Evolutionary conservation across 768 basidiomycete genomes (phyloP).

Genomic region (Kwoniella mangroviensis): DNA sequence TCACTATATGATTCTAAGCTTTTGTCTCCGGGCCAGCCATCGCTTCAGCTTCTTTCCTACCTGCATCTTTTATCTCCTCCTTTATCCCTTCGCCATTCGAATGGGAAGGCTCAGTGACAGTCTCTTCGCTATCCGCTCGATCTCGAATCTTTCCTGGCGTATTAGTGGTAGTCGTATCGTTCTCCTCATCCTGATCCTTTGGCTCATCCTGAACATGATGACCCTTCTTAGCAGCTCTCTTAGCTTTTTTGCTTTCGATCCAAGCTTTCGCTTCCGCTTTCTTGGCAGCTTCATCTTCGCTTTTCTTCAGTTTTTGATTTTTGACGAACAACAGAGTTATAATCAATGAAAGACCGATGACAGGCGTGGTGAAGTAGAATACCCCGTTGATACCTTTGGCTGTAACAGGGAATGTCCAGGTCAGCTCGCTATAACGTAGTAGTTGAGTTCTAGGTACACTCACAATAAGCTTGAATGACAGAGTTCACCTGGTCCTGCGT

Average conservation of each 20-base stretch:
- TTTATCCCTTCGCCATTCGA: slow-evolving; percentile 6
- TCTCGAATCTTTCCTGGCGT: slow-evolving; percentile 7
- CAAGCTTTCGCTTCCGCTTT: slow-evolving; percentile 57
- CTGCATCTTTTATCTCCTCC: slow-evolving; percentile 27
- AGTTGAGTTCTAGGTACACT: slow-evolving; percentile 13
- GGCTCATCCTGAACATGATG: slow-evolving; percentile 5
- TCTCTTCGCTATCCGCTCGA: slow-evolving; percentile 18
- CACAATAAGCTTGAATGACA: slow-evolving; percentile 49
- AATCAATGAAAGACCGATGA: slow-evolving; percentile 66
- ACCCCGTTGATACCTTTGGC: slow-evolving; percentile 66
- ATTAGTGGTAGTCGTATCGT: not conserved
- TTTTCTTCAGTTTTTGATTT: slow-evolving; percentile 66
- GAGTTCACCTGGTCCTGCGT: slow-evolving; percentile 16
- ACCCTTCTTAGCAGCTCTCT: slow-evolving; percentile 24
- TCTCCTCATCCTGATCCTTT: slow-evolving; percentile 2
- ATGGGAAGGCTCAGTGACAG: not conserved
- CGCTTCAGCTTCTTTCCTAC: slow-evolving; percentile 20
- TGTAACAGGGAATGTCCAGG: slow-evolving; percentile 50
- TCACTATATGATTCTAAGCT: not conserved
- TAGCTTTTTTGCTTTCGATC: slow-evolving; percentile 50
- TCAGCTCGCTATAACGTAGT: too few species aligned
- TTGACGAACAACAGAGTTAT: slow-evolving; percentile 68
- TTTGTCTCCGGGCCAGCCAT: slow-evolving; percentile 3
- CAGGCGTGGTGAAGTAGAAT: slow-evolving; percentile 67
- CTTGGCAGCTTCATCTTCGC: slow-evolving; percentile 64